Conservation (phyloP, 345 rosid genomes). For the Aquilaria malaccensis region DNA sequence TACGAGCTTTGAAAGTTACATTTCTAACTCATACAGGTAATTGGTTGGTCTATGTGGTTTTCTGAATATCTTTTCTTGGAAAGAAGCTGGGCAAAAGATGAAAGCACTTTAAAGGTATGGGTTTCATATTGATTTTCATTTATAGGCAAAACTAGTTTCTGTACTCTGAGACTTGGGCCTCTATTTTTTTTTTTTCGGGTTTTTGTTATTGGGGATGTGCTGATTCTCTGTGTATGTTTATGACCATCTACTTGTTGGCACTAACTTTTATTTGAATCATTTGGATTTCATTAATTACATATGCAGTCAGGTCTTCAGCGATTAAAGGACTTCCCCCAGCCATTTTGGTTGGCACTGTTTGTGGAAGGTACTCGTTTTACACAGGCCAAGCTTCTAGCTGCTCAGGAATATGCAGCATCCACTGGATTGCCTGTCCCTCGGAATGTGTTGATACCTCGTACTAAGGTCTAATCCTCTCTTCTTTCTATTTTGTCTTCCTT, state of each 20-base stretch:
- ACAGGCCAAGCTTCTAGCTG: conserved; percentile 86
- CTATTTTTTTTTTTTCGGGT: background rate
- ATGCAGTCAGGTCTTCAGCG: conserved; percentile 84
- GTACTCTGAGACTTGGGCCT: no score
- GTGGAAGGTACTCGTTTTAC: conserved; percentile 99
- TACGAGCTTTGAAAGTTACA: no score
- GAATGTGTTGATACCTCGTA: conserved; percentile 94
- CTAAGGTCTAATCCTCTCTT: conserved; percentile 51
- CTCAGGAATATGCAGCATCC: conserved; percentile 85
- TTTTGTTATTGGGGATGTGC: background rate
- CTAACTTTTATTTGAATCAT: conserved; percentile 1
- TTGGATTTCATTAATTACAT: conserved; percentile 21
- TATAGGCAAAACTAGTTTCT: no score
- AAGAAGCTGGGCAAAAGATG: conserved; percentile 94
- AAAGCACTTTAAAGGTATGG: conserved; percentile 61
- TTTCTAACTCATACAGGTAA: conserved; percentile 43
- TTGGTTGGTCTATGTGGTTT: conserved; percentile 99
- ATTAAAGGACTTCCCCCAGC: conserved; percentile 71
- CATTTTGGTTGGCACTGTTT: conserved; percentile 98
- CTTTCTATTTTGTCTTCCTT: background rate
- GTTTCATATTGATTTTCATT: background rate
- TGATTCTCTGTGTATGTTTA: conserved; percentile 1
- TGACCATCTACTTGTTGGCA: background rate
- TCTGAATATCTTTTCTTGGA: conserved; percentile 90
- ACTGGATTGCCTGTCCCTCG: conserved; percentile 80